phyloP scores from a whole-genome alignment of 2,329 filamentous ascomycete genomes.

The Penicillium sp. region DNA sequence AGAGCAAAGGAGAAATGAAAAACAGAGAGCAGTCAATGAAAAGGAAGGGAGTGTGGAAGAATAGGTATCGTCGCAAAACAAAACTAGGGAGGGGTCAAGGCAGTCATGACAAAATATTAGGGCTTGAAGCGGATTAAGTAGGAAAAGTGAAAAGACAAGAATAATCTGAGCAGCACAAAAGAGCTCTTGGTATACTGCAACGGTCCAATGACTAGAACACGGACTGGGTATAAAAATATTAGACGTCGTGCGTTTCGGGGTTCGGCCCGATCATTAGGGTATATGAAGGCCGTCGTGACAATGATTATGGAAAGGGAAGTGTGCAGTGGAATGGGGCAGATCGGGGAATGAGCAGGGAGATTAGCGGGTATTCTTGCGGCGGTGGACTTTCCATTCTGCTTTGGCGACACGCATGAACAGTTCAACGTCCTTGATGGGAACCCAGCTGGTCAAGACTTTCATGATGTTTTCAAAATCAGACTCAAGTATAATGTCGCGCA shows the following conservation, averaged over 20 bases:
- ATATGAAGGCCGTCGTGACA: conserved; percentile 16
- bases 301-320: conserved; percentile 8
- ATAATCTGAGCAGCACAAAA: background rate
- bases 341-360: background rate
- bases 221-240: conserved; percentile 19
- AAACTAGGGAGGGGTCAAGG: background rate
- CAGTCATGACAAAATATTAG: background rate
- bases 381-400: conserved; percentile 73
- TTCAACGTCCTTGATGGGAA: conserved; percentile 91
- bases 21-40: conserved; percentile 4
- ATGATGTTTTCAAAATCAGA: conserved; percentile 97
- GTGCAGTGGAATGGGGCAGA: background rate
- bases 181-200: background rate
- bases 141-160: conserved; percentile 2
- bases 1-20: background rate
- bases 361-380: conserved; percentile 43
- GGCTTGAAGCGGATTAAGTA: background rate
- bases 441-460: conserved; percentile 92
- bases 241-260: conserved; percentile 16
- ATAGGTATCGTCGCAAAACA: conserved; percentile 3
- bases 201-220: conserved; percentile 5
- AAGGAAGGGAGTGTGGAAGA: conserved; percentile 4
- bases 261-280: conserved; percentile 22
- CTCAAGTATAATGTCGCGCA: conserved; percentile 80
- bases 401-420: conserved; percentile 84